phyloP scores from a whole-genome alignment of 1,284 basidiomycete species.

The Pisolithus thermaeus region DNA sequence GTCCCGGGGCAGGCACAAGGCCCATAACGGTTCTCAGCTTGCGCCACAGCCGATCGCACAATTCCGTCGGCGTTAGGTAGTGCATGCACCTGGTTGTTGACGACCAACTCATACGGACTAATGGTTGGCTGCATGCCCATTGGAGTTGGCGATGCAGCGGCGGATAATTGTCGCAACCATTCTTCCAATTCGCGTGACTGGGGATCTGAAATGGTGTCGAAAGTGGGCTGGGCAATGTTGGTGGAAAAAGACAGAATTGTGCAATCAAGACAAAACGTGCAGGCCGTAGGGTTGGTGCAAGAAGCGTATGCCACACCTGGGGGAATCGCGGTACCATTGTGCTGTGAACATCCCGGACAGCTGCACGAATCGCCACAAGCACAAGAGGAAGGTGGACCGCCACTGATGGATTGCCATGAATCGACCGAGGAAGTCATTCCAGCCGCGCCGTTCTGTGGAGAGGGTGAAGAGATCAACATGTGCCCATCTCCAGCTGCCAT shows the following conservation, averaged over 20 bases:
- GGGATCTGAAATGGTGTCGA: conserved; percentile 16
- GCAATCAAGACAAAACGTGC: conserved; percentile 56
- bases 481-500: conserved; percentile 18
- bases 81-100: conserved; percentile 16
- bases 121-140: conserved; percentile 18
- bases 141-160: conserved; percentile 11
- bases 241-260: conserved; percentile 44
- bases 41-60: conserved; percentile 11
- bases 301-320: conserved; percentile 29
- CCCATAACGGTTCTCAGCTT: conserved; percentile 25
- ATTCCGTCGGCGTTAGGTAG: conserved; percentile 6
- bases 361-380: conserved; percentile 48
- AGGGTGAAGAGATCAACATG: conserved; percentile 16
- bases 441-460: conserved; percentile 12
- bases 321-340: conserved; percentile 31
- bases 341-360: conserved; percentile 49
- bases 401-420: conserved; percentile 18
- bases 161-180: conserved; percentile 40
- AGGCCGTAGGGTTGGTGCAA: conserved; percentile 42
- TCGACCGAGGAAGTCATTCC: conserved; percentile 18
- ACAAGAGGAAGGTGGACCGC: conserved; percentile 35
- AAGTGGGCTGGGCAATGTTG: conserved; percentile 23
- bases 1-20: conserved; percentile 33
- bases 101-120: conserved; percentile 23
- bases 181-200: conserved; percentile 41